Percentiles rank a stretch among this genome's conserved stretches.
Evolutionary conservation across 371 early-diverging fungal species (phyloP).

Genomic region (Mucor sp.): DNA sequence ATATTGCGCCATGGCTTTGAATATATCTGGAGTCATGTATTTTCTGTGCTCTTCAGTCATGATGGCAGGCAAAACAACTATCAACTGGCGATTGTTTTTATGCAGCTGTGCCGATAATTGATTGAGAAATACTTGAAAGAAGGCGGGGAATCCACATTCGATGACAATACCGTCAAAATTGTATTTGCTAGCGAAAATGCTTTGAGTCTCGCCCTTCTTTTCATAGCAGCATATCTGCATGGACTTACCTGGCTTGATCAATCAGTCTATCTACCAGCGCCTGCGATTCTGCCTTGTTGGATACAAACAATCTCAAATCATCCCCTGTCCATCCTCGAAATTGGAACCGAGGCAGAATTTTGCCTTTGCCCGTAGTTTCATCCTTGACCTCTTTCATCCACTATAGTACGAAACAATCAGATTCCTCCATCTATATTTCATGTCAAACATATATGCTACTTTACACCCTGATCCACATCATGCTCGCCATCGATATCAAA

Average conservation of each 20-base stretch:
- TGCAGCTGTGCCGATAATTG: conserved; percentile 34
- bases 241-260: conserved; percentile 36
- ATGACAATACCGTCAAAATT: conserved; percentile 61
- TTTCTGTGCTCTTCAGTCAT: conserved; percentile 31
- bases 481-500: conserved; percentile 57
- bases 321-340: conserved; percentile 47
- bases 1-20: conserved; percentile 35
- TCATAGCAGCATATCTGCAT: background rate
- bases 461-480: conserved; percentile 58
- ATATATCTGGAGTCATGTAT: conserved; percentile 35
- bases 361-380: conserved; percentile 25
- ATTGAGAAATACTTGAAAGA: conserved; percentile 40
- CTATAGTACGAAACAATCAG: background rate
- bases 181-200: conserved; percentile 33
- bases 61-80: conserved; percentile 56
- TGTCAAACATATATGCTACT: background rate
- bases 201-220: background rate
- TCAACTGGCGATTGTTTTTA: conserved; percentile 28
- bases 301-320: conserved; percentile 39
- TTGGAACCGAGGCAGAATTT: conserved; percentile 62
- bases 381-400: conserved; percentile 62
- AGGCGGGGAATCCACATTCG: conserved; percentile 52
- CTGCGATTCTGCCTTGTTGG: conserved; percentile 19
- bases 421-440: too few relatives aligned
- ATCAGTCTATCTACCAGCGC: conserved; percentile 35